These are phyloP conservation scores for Huiozyma sinensis DNA, from an alignment of 805 yeast species.

Conservation along the genomic window DNA sequence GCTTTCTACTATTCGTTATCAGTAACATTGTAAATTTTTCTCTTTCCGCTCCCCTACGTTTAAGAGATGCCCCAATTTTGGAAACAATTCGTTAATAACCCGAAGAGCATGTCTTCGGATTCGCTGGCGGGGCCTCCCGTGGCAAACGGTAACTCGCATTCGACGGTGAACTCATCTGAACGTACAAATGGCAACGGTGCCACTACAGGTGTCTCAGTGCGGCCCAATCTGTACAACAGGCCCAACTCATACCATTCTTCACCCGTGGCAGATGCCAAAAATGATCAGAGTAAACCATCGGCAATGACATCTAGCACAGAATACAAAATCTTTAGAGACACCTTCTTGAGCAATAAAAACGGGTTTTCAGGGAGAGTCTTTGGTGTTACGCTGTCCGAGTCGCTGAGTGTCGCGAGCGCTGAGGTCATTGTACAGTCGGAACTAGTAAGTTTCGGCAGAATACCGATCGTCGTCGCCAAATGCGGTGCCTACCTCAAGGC, in stretches of 20 bases:
- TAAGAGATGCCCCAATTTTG: constrained; percentile 17
- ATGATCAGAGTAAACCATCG: constrained; percentile 1
- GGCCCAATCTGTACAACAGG: constrained; percentile 9
- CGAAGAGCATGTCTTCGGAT: constrained; percentile 26
- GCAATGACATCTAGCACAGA: constrained; percentile 5
- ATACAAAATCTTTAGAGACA: constrained; percentile 30
- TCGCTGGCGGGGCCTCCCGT: constrained; percentile 8
- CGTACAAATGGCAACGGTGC: neutral
- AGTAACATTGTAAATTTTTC: no score
- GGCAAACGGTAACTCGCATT: neutral
- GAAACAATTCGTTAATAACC: constrained; percentile 24
- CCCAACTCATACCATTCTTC: constrained; percentile 7
- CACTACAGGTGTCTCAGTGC: neutral
- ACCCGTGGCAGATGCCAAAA: neutral
- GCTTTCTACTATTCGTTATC: no score
- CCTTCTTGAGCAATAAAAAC: constrained; percentile 27
- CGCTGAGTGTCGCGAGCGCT: constrained; percentile 56
- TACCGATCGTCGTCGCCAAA: constrained; percentile 91
- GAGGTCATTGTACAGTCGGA: constrained; percentile 53
- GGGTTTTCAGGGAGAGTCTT: constrained; percentile 44
- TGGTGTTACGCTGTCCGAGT: constrained; percentile 67
- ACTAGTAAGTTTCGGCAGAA: constrained; percentile 69
- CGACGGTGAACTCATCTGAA: neutral
- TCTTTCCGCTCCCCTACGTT: no score
- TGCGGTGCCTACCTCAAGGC: constrained; percentile 82